Percentiles rank a stretch among this genome's conserved stretches.
phyloP scores from a whole-genome alignment of 2,329 filamentous ascomycete species.

The Venturiaceae sp. region DNA sequence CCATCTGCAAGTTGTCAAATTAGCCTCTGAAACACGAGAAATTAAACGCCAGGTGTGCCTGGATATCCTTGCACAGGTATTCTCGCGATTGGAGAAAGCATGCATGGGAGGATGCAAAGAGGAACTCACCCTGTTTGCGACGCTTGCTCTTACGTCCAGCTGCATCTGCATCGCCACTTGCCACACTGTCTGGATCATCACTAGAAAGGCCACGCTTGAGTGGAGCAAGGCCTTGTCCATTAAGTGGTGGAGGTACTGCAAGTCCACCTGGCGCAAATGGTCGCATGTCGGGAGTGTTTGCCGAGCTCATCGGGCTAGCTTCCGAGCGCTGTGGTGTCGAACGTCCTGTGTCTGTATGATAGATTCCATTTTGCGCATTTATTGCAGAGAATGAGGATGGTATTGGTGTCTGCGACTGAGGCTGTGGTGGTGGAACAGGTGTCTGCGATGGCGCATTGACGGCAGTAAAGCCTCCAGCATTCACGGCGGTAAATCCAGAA shows the following conservation, averaged over 20 bases:
- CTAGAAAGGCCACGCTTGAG: slow-evolving; percentile 64
- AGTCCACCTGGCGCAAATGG: slow-evolving; percentile 35
- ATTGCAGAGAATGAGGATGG: slow-evolving; percentile 45
- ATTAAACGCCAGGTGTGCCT: neutral
- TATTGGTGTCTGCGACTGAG: slow-evolving; percentile 9
- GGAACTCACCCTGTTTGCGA: slow-evolving; percentile 66
- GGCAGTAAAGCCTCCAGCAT: slow-evolving; percentile 23
- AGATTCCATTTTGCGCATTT: slow-evolving; percentile 41
- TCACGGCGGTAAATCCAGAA: slow-evolving; percentile 58
- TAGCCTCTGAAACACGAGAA: slow-evolving; percentile 14
- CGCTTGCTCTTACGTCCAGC: slow-evolving; percentile 74
- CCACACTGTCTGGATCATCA: slow-evolving; percentile 39
- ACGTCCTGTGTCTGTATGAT: slow-evolving; percentile 41
- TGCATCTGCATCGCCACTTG: slow-evolving; percentile 41
- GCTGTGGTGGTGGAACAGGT: slow-evolving; percentile 13
- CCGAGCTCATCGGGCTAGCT: slow-evolving; percentile 49
- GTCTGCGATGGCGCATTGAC: slow-evolving; percentile 8
- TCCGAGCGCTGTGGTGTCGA: slow-evolving; percentile 50
- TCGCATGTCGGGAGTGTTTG: slow-evolving; percentile 49
- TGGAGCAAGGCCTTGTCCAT: slow-evolving; percentile 40
- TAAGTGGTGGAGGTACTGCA: slow-evolving; percentile 49
- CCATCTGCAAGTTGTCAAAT: slow-evolving; percentile 31
- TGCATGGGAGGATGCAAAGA: slow-evolving; percentile 1
- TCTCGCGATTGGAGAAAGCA: neutral
- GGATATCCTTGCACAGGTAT: slow-evolving; percentile 14